These are phyloP conservation scores for Amaranthus cruentus DNA, from an alignment of 148 eudicot genomes.

Conservation along the genomic window DNA sequence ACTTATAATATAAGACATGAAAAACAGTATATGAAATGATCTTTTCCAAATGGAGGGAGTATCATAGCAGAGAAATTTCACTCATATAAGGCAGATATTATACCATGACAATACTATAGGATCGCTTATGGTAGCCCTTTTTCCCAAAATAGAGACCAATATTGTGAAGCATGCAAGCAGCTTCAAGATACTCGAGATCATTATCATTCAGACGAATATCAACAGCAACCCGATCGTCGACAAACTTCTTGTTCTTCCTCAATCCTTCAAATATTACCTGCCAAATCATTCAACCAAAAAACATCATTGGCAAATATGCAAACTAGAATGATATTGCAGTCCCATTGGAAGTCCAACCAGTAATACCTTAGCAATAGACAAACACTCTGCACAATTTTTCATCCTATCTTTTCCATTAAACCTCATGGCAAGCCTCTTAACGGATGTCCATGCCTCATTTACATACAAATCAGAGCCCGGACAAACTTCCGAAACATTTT, in stretches of 20 bases:
- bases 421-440: conserved; percentile 52
- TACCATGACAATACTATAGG: conserved; percentile 58
- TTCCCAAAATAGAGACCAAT: conserved; percentile 57
- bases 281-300: conserved; percentile 4
- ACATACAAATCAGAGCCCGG: conserved; percentile 42
- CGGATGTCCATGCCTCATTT: conserved; percentile 57
- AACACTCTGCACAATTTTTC: conserved; percentile 38
- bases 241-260: conserved; percentile 33
- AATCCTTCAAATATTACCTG: conserved; percentile 59
- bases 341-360: not conserved
- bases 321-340: not conserved
- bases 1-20: not conserved
- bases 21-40: not conserved
- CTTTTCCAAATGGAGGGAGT: not conserved
- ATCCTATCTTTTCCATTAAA: conserved; percentile 64
- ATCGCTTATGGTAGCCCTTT: conserved; percentile 70
- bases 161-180: conserved; percentile 75
- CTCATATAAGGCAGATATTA: conserved; percentile 3
- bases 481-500: conserved; percentile 34
- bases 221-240: conserved; percentile 16
- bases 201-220: conserved; percentile 33
- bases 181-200: conserved; percentile 72
- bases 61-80: not conserved
- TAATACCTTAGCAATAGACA: conserved; percentile 48
- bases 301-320: conserved; percentile 1